phyloP scores from a whole-genome alignment of 2,329 filamentous ascomycete species.

The Penicillium sp. region DNA sequence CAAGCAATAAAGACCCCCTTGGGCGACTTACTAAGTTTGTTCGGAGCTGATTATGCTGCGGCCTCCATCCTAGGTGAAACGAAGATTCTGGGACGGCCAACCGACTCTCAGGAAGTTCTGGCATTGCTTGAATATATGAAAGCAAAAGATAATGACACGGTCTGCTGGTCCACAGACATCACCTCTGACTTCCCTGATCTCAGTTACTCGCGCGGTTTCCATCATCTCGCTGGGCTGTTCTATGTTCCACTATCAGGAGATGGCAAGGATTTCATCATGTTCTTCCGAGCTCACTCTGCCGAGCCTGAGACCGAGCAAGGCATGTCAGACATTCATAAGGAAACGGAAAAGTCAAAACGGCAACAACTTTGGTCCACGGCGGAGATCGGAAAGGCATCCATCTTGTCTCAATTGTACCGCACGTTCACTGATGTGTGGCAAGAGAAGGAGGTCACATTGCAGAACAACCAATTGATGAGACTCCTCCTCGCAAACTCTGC shows the following conservation, averaged over 20 bases:
- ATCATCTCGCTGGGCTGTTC: conserved; percentile 72
- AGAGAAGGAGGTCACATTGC: conserved; percentile 79
- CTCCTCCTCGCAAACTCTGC: conserved; percentile 82
- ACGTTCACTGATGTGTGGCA: conserved; percentile 90
- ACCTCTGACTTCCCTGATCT: conserved; percentile 76
- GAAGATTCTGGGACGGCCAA: conserved; percentile 74
- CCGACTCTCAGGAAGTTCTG: conserved; percentile 77
- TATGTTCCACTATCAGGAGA: conserved; percentile 75
- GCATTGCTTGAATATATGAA: conserved; percentile 82
- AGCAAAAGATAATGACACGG: conserved; percentile 70
- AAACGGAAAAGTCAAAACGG: conserved; percentile 41
- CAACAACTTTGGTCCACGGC: conserved; percentile 84
- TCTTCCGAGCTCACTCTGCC: conserved; percentile 71
- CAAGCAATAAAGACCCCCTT: conserved; percentile 85
- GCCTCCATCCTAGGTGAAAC: conserved; percentile 81
- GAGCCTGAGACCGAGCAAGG: neutral
- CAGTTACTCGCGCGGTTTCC: conserved; percentile 75
- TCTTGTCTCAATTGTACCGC: conserved; percentile 82
- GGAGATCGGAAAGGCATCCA: conserved; percentile 82
- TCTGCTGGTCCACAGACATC: conserved; percentile 76
- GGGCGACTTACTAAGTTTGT: conserved; percentile 77
- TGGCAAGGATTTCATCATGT: conserved; percentile 82
- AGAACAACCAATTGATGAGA: conserved; percentile 76
- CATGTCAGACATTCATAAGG: neutral
- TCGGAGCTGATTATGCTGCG: conserved; percentile 82